These are phyloP conservation scores for Aspergillus aculeatus DNA, from an alignment of 2,329 filamentous ascomycete species.

Conservation along the genomic window DNA sequence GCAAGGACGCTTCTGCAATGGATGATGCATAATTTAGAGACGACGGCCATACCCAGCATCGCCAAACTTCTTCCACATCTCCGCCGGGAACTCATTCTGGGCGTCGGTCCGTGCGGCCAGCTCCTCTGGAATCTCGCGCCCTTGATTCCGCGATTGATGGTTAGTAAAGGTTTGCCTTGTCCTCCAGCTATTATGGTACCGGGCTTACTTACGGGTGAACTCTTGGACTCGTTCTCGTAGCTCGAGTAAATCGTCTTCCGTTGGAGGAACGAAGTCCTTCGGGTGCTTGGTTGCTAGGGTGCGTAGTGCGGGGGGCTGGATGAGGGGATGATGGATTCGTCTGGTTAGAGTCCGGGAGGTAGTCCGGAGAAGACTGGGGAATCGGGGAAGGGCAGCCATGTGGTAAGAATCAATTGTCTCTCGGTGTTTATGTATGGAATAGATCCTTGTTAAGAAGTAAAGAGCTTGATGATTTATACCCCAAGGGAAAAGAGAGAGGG, in stretches of 20 bases:
- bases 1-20: background rate
- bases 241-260: constrained; percentile 72
- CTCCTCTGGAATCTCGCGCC: constrained; percentile 81
- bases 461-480: background rate
- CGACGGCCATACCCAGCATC: constrained; percentile 62
- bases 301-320: constrained; percentile 33
- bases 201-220: constrained; percentile 61
- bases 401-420: constrained; percentile 16
- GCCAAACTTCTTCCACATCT: constrained; percentile 93
- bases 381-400: constrained; percentile 31
- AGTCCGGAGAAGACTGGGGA: constrained; percentile 36
- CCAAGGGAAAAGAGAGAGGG: background rate
- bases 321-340: constrained; percentile 28
- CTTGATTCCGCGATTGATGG: constrained; percentile 30
- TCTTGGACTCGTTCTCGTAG: constrained; percentile 82
- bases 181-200: too few relatives aligned
- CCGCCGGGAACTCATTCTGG: constrained; percentile 80
- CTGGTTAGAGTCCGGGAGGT: constrained; percentile 30
- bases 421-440: background rate
- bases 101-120: constrained; percentile 80
- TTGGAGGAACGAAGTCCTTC: constrained; percentile 63
- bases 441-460: background rate
- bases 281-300: constrained; percentile 68
- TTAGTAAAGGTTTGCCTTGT: background rate
- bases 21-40: background rate